These are phyloP conservation scores for Carpinus viminea DNA, from an alignment of 306 rosid genomes.

Conservation along the genomic window DNA sequence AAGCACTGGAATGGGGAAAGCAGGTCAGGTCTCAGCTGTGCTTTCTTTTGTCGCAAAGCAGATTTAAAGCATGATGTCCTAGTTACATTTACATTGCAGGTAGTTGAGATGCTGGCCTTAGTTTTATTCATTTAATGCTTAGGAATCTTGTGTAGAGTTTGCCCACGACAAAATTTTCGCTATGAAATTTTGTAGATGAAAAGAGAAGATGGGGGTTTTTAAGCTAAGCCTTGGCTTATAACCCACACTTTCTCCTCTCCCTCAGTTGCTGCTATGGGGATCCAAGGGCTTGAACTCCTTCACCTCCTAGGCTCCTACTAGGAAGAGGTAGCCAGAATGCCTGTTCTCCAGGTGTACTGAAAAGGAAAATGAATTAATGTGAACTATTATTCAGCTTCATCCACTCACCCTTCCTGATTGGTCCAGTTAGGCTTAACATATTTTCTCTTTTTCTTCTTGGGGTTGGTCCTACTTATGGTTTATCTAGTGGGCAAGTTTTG, in stretches of 20 bases:
- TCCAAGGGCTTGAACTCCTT: neutral
- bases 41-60: conserved; percentile 47
- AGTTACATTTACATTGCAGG: conserved; percentile 36
- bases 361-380: neutral
- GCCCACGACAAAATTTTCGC: neutral
- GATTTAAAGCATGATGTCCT: conserved; percentile 50
- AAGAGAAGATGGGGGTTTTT: neutral
- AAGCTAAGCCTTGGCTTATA: neutral
- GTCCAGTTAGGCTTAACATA: neutral
- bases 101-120: conserved; percentile 38
- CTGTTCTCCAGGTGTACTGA: neutral
- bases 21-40: conserved; percentile 72
- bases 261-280: neutral
- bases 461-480: neutral
- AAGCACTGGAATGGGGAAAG: conserved; percentile 93
- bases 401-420: neutral
- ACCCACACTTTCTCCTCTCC: neutral
- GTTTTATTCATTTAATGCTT: conserved; percentile 8
- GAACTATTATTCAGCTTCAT: neutral
- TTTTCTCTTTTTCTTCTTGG: neutral
- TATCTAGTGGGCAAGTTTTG: neutral
- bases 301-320: neutral
- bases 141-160: conserved; percentile 7
- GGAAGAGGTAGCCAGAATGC: neutral
- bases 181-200: neutral